phyloP scores from a whole-genome alignment of 2,329 filamentous ascomycete species.

The Paramyrothecium roridum region DNA sequence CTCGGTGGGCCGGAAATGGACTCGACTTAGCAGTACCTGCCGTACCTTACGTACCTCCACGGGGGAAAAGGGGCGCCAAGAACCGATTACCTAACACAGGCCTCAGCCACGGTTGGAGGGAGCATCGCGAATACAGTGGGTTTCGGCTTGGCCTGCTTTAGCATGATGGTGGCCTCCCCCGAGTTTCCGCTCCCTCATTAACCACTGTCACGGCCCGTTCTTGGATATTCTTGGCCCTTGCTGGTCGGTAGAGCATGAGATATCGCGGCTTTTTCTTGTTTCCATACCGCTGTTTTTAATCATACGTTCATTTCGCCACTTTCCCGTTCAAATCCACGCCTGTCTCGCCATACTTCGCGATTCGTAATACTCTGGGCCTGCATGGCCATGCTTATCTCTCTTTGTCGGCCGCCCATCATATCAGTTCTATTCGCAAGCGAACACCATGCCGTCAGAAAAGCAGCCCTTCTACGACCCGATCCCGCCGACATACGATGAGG shows the following conservation, averaged over 20 bases:
- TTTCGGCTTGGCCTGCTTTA: too few species aligned
- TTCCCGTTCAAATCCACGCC: background rate
- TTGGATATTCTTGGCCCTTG: background rate
- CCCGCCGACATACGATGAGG: slow-evolving; percentile 40
- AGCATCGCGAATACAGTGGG: too few species aligned
- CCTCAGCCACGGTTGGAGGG: too few species aligned
- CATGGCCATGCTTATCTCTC: slow-evolving; percentile 10
- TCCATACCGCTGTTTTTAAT: background rate
- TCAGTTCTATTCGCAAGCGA: background rate
- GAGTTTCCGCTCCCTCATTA: background rate
- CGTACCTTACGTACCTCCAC: too few species aligned
- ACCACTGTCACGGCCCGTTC: background rate
- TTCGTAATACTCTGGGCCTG: slow-evolving; percentile 7
- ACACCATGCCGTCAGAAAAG: slow-evolving; percentile 35
- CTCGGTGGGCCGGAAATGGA: too few species aligned
- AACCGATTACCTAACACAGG: background rate
- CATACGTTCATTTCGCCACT: background rate
- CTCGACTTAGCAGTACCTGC: too few species aligned
- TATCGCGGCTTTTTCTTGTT: background rate
- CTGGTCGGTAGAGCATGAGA: background rate
- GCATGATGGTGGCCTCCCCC: background rate
- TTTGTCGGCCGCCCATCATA: slow-evolving; percentile 7
- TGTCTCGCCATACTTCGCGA: background rate
- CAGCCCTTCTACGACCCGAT: slow-evolving; percentile 39
- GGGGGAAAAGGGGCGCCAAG: slow-evolving; percentile 1